Conservation (phyloP, 106 monocot genomes). For the Dendrobium chrysotoxum region DNA sequence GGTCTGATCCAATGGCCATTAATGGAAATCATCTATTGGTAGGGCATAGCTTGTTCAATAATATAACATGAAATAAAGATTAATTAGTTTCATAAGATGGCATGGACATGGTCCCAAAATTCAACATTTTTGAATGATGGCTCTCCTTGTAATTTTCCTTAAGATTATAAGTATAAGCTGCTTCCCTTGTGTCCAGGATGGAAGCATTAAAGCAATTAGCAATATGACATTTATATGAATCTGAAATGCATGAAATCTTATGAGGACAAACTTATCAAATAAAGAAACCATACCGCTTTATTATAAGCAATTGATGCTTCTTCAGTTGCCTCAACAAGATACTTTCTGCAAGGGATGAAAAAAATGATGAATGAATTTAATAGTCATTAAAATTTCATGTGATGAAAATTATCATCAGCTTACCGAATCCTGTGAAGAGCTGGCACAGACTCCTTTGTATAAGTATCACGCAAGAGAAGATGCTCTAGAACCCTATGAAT, state of each 20-base stretch:
- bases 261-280: background rate
- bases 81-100: too few species aligned
- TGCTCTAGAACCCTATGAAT: slow-evolving; percentile 72
- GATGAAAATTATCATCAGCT: background rate
- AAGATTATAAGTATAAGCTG: too few species aligned
- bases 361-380: background rate
- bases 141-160: too few species aligned
- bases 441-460: slow-evolving; percentile 91
- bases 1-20: too few species aligned
- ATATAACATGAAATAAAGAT: too few species aligned
- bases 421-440: slow-evolving; percentile 90
- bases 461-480: slow-evolving; percentile 87
- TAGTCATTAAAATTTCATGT: background rate
- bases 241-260: background rate
- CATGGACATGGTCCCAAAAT: too few species aligned
- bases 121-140: too few species aligned
- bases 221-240: background rate
- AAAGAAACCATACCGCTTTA: slow-evolving; percentile 69
- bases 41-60: too few species aligned
- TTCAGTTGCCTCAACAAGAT: slow-evolving; percentile 90
- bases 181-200: too few species aligned
- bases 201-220: background rate
- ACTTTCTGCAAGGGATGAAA: slow-evolving; percentile 48
- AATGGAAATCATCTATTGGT: too few species aligned
- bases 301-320: slow-evolving; percentile 92